Conservation (phyloP, 2,329 filamentous ascomycete species). For the Aspergillus brasiliensis region DNA sequence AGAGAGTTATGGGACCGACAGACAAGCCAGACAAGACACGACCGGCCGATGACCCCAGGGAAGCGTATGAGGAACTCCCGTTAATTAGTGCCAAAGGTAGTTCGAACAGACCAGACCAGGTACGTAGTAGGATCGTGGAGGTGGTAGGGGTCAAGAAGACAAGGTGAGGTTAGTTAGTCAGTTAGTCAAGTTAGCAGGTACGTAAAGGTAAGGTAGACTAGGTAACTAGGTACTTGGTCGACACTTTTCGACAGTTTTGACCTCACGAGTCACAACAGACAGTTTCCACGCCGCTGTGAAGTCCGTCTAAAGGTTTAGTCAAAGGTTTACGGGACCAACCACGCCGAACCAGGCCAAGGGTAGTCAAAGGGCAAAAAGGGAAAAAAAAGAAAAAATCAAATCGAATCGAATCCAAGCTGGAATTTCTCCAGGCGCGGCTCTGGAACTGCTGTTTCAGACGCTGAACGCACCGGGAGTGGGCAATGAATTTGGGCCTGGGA, state of each 20-base stretch:
- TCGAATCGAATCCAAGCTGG: constrained; percentile 7
- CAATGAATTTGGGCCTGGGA: constrained; percentile 18
- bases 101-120: constrained; percentile 5
- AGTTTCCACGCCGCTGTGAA: background rate
- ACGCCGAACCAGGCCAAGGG: constrained; percentile 7
- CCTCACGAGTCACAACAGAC: background rate
- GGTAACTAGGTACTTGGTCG: background rate
- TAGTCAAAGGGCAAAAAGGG: constrained; percentile 1
- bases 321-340: background rate
- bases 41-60: background rate
- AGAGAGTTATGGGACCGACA: background rate
- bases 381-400: too few relatives aligned
- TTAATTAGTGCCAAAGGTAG: background rate
- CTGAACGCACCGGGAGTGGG: background rate
- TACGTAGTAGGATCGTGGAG: background rate
- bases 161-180: background rate
- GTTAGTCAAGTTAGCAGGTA: background rate
- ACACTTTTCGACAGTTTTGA: background rate
- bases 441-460: constrained; percentile 21
- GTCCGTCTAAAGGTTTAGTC: background rate
- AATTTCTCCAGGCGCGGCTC: constrained; percentile 23
- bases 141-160: background rate
- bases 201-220: background rate
- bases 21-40: background rate
- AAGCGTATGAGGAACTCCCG: constrained; percentile 5